A percentile compares a stretch with the other conserved stretches of the same genome.
These are phyloP conservation scores for Podospora didyma DNA, from an alignment of 495 filamentous ascomycete species.

Conservation along the genomic window DNA sequence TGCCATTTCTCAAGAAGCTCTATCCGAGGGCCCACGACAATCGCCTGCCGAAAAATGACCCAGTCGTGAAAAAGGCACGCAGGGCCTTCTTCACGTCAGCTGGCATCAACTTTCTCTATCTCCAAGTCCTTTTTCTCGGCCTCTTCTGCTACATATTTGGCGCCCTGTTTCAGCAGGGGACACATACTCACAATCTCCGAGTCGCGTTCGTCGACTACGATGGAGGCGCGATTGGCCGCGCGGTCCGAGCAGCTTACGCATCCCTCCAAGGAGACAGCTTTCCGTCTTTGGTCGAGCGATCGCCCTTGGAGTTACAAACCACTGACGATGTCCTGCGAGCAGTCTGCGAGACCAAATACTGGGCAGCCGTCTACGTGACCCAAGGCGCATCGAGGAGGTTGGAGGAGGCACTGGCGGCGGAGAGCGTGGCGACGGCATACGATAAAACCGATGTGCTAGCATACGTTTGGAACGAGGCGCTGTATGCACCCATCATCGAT, in stretches of 20 bases:
- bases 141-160: slow-evolving; percentile 47
- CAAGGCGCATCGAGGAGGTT: slow-evolving; percentile 36
- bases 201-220: slow-evolving; percentile 52
- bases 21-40: slow-evolving; percentile 8
- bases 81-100: slow-evolving; percentile 1
- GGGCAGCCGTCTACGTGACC: slow-evolving; percentile 42
- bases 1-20: not conserved
- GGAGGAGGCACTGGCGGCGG: slow-evolving; percentile 31
- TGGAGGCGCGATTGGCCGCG: slow-evolving; percentile 39
- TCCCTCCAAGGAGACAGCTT: slow-evolving; percentile 34
- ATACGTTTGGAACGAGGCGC: slow-evolving; percentile 50
- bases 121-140: slow-evolving; percentile 40
- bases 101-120: slow-evolving; percentile 25
- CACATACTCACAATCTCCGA: slow-evolving; percentile 38
- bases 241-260: slow-evolving; percentile 40
- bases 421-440: slow-evolving; percentile 30
- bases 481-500: slow-evolving; percentile 44
- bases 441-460: slow-evolving; percentile 36
- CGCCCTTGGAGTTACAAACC: slow-evolving; percentile 24
- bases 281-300: slow-evolving; percentile 35
- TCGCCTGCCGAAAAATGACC: not conserved
- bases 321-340: slow-evolving; percentile 21
- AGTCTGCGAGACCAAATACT: slow-evolving; percentile 44
- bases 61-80: slow-evolving; percentile 1
- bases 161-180: slow-evolving; percentile 36